Percentiles rank a stretch among this genome's conserved stretches.
Conservation (phyloP, 192 early-diverging fungal species). For the Backusella westeae region DNA sequence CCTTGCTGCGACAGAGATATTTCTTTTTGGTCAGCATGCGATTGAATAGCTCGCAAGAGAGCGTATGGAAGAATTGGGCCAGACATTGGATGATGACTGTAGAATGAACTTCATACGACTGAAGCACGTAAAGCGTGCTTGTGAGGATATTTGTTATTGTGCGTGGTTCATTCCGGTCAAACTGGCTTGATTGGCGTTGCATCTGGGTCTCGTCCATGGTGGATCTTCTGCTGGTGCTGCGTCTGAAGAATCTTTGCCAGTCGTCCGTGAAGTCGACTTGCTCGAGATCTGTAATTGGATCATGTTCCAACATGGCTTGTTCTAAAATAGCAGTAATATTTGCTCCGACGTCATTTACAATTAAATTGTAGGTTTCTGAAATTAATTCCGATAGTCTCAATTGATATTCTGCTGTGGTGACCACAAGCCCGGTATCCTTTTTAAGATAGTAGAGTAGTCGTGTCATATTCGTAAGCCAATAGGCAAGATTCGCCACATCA, state of each 20-base stretch:
- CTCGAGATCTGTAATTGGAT: slow-evolving; percentile 68
- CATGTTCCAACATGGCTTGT: slow-evolving; percentile 65
- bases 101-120: slow-evolving; percentile 74
- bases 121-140: slow-evolving; percentile 64
- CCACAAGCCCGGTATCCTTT: slow-evolving; percentile 73
- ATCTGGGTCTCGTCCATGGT: background rate
- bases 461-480: slow-evolving; percentile 84
- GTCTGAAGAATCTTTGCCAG: slow-evolving; percentile 53
- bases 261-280: slow-evolving; percentile 55
- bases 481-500: slow-evolving; percentile 47
- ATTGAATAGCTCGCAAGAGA: slow-evolving; percentile 84
- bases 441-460: slow-evolving; percentile 86
- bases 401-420: slow-evolving; percentile 70
- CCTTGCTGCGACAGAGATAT: slow-evolving; percentile 71
- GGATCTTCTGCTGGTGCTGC: slow-evolving; percentile 31
- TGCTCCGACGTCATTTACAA: slow-evolving; percentile 61
- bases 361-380: slow-evolving; percentile 63
- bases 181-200: background rate
- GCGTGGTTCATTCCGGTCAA: slow-evolving; percentile 46
- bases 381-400: slow-evolving; percentile 77
- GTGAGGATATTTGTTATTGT: slow-evolving; percentile 74
- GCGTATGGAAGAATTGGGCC: slow-evolving; percentile 75
- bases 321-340: slow-evolving; percentile 65
- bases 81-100: slow-evolving; percentile 69
- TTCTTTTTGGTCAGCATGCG: slow-evolving; percentile 76